Evolutionary conservation across 495 filamentous ascomycete genomes (phyloP), one percentile per base, ranked within the genome.

Genomic region (Trichoderma virens): DNA sequence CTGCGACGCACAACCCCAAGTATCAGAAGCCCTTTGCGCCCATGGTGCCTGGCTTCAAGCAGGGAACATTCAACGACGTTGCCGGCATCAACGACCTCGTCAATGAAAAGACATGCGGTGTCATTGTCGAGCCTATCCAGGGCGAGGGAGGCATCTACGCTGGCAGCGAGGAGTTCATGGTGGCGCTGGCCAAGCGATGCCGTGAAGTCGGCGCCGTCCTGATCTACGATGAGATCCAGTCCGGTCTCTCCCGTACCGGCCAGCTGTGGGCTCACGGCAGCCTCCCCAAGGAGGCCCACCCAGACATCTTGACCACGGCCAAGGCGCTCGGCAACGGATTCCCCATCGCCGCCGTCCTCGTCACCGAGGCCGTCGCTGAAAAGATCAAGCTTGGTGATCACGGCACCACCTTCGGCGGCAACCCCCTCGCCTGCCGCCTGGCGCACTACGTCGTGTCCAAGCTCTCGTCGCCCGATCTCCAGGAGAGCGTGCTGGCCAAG

Each of bases 51-150:
- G 94, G 94, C 3, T 98, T 96, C 76, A 84, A 78, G 66, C 92
- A 96, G 70, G 92, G 92, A 28, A 87, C 78, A 14, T 93, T 88
- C 79, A 97, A 98, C 70, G 87, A 98, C 72, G 75, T 90, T 16
- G 83, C 78, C 23, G 84, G 81, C 25, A 79, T 98, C 39, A 73
- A 86, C 34, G 78, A 79, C 2, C 79, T 97, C 9, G 83, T 98
- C 32, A 96, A 89, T 0, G 86, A 90, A 5, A 84, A 87, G 62
- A 97, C 95, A 1, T 96, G 92, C 72, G 90, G 91, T 68, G 94
- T 98, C n/a, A 90, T 98, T 60, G 83, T 98, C 27, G 94, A 98
- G 80, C 94, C 94, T 16, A 97, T 98, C 67, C 94, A 98, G 77
- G 94, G 94, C 43, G 94, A 98, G 78, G 94, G 94, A 41, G 94